Evolutionary conservation across 2,329 filamentous ascomycete species (phyloP).

Genomic region (Clonostachys chloroleuca): DNA sequence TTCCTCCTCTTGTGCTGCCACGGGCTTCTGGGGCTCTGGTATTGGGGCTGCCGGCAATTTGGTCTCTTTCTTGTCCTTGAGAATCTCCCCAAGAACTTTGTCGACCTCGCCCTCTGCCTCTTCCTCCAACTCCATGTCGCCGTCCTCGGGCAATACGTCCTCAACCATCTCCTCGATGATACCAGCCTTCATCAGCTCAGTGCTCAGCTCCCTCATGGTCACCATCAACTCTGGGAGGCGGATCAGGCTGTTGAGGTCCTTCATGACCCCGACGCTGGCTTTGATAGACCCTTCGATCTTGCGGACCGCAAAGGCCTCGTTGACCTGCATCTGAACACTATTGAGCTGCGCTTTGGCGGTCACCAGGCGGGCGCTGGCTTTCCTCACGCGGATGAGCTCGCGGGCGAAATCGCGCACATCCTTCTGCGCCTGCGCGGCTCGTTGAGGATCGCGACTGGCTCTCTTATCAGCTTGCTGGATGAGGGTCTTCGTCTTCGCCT

Average conservation of each 20-base stretch:
- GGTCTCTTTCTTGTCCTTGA: conserved; percentile 74
- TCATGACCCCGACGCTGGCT: conserved; percentile 89
- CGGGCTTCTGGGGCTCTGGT: conserved; percentile 46
- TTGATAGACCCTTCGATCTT: conserved; percentile 93
- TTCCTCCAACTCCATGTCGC: conserved; percentile 69
- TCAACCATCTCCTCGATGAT: conserved; percentile 98
- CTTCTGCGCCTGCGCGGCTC: conserved; percentile 71
- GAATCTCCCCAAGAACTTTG: conserved; percentile 84
- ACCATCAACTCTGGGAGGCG: conserved; percentile 78
- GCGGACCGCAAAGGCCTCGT: conserved; percentile 89
- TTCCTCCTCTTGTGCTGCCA: conserved; percentile 56
- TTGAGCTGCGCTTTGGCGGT: conserved; percentile 90
- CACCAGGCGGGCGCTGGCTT: conserved; percentile 66
- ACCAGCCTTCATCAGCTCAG: conserved; percentile 88
- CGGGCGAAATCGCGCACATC: conserved; percentile 86
- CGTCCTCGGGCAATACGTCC: conserved; percentile 75
- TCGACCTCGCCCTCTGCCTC: conserved; percentile 80
- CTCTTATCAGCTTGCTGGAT: conserved; percentile 82
- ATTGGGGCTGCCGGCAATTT: conserved; percentile 52
- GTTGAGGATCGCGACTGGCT: conserved; percentile 73
- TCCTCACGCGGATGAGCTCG: conserved; percentile 80
- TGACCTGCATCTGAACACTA: conserved; percentile 95
- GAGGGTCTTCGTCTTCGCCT: conserved; percentile 78
- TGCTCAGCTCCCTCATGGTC: conserved; percentile 84
- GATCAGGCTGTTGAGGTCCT: conserved; percentile 86